Evolutionary conservation across 305 asterid genomes (phyloP), one percentile per base, ranked within the genome.

Genomic region (Ilex paraguariensis): DNA sequence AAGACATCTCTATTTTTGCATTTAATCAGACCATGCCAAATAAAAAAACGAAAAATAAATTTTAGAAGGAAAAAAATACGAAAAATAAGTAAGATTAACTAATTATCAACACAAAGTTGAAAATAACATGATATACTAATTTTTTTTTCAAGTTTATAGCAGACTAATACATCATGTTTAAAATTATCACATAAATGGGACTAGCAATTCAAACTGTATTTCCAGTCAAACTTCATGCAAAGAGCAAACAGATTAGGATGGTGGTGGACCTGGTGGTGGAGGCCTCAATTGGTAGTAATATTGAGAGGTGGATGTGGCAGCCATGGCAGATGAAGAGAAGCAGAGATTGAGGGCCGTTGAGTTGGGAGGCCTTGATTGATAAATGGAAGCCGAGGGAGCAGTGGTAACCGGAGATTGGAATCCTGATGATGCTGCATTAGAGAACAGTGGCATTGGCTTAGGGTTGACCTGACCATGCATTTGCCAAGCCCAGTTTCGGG

Each of bases 401-500:
- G 60, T 69, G 65, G 76, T 73, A 61, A 71, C 80, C 70, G 80
- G 76, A 61, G 82, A 67, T 71, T 91, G 72, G 96, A 91, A 91
- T 91, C 97, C 97, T 86, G 97, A 91, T 91, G 97, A 91, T 90
- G 96, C 97, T 86, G 96, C 91, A 75, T 75, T 16, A 4, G 73
- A 54, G 49, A 72, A 64, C 69, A 67, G 64, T 70, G 85, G 66
- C 66, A 56, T 51, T 64, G 87, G 84, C 69, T 67, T 72, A 6
- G 73, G 59, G 21, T 64, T 56, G 67, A 39, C 69, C 60, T 71
- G 77, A 66, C 53, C 51, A 52, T 74, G 79, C 75, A 76, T 60
- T 72, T 75, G 74, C 81, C 75, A 70, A 30, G 57, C 75, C 87
- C 77, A 66, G 55, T 70, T 78, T 56, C 69, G 77, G 48, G 66